Evolutionary conservation across 208 protist genomes (phyloP).

Genomic region (Phytomonas sp.): DNA sequence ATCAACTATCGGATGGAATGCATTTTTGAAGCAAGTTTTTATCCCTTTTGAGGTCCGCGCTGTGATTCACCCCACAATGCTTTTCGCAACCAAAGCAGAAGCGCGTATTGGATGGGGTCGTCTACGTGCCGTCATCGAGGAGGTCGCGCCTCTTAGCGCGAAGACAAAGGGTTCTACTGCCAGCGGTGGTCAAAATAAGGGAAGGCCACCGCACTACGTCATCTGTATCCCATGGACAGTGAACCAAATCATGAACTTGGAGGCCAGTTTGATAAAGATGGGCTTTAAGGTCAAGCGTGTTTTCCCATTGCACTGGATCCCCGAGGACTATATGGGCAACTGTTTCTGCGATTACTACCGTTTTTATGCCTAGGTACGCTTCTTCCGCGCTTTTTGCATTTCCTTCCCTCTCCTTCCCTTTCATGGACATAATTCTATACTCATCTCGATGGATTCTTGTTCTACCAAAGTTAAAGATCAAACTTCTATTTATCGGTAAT

Average conservation of each 20-base stretch:
- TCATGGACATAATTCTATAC: neutral
- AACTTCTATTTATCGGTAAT: neutral
- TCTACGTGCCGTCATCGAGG: slow-evolving; percentile 64
- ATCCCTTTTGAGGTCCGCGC: slow-evolving; percentile 71
- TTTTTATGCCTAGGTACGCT: slow-evolving; percentile 8
- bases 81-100: slow-evolving; percentile 76
- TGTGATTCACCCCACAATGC: slow-evolving; percentile 45
- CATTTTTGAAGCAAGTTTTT: slow-evolving; percentile 32
- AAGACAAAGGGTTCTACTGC: neutral
- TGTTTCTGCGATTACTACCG: slow-evolving; percentile 73
- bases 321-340: slow-evolving; percentile 65
- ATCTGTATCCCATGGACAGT: slow-evolving; percentile 82
- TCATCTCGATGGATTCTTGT: neutral
- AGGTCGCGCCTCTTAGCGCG: slow-evolving; percentile 13
- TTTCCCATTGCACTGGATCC: slow-evolving; percentile 72
- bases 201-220: slow-evolving; percentile 23
- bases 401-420: neutral
- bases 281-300: slow-evolving; percentile 59
- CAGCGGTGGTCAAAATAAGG: neutral
- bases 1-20: slow-evolving; percentile 28
- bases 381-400: neutral
- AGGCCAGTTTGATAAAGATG: slow-evolving; percentile 80
- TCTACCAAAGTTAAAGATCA: neutral
- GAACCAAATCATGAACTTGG: slow-evolving; percentile 79
- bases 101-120: slow-evolving; percentile 69